These are phyloP conservation scores for Violaceomyces palustris DNA, from an alignment of 1,284 basidiomycete genomes.

Conservation along the genomic window DNA sequence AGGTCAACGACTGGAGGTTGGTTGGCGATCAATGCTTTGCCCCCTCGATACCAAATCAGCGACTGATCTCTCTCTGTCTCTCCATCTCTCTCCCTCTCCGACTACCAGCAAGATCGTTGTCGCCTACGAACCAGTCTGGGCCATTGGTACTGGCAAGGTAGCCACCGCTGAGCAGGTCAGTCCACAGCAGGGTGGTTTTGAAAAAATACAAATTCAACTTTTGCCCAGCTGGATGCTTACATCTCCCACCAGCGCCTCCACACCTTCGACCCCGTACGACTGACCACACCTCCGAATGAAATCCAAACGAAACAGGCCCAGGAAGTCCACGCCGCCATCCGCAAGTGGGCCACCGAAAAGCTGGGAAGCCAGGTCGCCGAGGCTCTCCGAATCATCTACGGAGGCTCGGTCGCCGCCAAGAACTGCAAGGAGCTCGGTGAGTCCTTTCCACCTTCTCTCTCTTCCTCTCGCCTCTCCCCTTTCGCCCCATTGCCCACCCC, in stretches of 20 bases:
- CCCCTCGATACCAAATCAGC: too few relatives aligned
- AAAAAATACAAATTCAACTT: too few relatives aligned
- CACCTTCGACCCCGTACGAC: too few relatives aligned
- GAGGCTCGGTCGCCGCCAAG: slow-evolving; percentile 81
- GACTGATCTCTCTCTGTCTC: background rate
- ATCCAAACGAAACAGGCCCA: too few relatives aligned
- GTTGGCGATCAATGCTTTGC: slow-evolving; percentile 28
- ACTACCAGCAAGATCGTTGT: slow-evolving; percentile 68
- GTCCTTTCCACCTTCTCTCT: background rate
- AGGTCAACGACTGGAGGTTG: slow-evolving; percentile 75
- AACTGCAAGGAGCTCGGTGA: slow-evolving; percentile 68
- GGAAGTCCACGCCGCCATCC: slow-evolving; percentile 80
- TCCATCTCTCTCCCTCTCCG: background rate
- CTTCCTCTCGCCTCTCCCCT: too few relatives aligned
- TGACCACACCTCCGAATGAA: too few relatives aligned
- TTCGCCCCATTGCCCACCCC: too few relatives aligned
- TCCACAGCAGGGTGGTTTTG: too few relatives aligned
- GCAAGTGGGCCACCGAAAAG: slow-evolving; percentile 66
- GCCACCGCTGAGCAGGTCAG: slow-evolving; percentile 79
- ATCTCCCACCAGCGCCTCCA: too few relatives aligned
- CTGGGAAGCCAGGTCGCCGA: slow-evolving; percentile 71
- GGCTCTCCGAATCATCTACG: slow-evolving; percentile 83
- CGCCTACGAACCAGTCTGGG: slow-evolving; percentile 83
- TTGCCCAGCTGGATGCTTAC: too few relatives aligned
- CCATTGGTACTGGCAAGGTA: slow-evolving; percentile 94